Base-by-base conservation (phyloP, 1,284 basidiomycete genomes). In the Leccinum subrobustum region DNA sequence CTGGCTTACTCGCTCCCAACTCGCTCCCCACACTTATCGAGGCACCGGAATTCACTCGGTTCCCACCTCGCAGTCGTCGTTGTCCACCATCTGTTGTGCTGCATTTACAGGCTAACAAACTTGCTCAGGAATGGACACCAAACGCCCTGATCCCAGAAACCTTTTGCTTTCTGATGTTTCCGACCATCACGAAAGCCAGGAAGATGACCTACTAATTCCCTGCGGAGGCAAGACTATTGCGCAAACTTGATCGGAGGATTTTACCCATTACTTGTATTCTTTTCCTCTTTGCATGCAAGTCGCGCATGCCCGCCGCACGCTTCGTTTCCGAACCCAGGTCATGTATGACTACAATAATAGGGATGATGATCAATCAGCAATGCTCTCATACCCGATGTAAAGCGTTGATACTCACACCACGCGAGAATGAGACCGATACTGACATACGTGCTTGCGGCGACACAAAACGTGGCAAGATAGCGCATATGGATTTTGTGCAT, bases 391-490 rank as follows among this genome's bases (percentile, higher is more conserved):
- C n/a, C 11, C n/a, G 9, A 37, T 16, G 12, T 5, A 29, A 7
- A 20, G 3, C 9, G 5, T 27, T 11, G 5, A 29, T 29, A 78
- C 86, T 68, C 74, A 89, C 88, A 89, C 89, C 88, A 91, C 7
- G 88, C 86, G 53, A 89, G 83, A 50, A 83, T 79, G 18, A 89
- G 73, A 1, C 86, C 88, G 55, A 89, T 85, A 8, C 82, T 83
- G 0, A 86, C 82, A 65, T 89, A 90, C 0, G 87, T 88, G 52
- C 89, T 88, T 59, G 82, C 81, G 0, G 85, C 84, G 59, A 91
- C 83, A 64, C 83, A 88, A 71, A 91, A 91, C 1, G 82, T 84
- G 9, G 88, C 86, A 62, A 89, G 85, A 67, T 89, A 91, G 12
- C 83, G 80, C 7, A 80, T 79, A 48, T 82, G 81, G 29, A 63